These are phyloP conservation scores for Stromatinia cepivora DNA, from an alignment of 2,329 filamentous ascomycete species.

Conservation along the genomic window DNA sequence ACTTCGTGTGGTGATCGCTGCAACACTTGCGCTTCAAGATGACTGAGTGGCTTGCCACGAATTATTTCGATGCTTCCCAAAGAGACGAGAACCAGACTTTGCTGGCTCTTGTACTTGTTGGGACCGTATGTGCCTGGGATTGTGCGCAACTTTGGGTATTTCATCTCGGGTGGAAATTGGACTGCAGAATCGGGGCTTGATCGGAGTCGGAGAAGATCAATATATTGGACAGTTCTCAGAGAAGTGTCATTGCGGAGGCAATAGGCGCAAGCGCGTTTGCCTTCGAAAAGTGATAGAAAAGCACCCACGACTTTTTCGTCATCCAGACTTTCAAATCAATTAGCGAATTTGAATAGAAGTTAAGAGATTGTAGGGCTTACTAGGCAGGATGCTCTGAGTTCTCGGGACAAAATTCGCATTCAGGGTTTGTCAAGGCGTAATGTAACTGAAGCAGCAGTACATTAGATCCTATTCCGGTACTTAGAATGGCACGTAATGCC, in stretches of 20 bases:
- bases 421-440: constrained; percentile 2
- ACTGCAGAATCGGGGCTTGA: neutral
- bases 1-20: neutral
- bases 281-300: constrained; percentile 27
- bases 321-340: neutral
- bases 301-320: constrained; percentile 10
- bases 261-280: constrained; percentile 26
- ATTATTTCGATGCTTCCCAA: neutral
- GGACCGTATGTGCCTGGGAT: neutral
- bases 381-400: neutral
- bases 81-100: neutral
- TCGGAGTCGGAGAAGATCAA: neutral
- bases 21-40: neutral
- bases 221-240: constrained; percentile 4
- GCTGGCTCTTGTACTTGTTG: neutral
- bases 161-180: neutral
- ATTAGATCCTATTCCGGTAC: neutral
- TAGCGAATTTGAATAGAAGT: neutral
- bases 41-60: neutral
- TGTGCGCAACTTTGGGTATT: neutral
- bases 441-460: neutral
- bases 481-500: neutral
- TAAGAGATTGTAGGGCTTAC: neutral
- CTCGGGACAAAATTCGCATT: neutral
- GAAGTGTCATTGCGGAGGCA: constrained; percentile 26